Evolutionary conservation across 768 basidiomycete species (phyloP), one percentile per base, ranked within the genome.

Genomic region (Pulveroboletus sp.): DNA sequence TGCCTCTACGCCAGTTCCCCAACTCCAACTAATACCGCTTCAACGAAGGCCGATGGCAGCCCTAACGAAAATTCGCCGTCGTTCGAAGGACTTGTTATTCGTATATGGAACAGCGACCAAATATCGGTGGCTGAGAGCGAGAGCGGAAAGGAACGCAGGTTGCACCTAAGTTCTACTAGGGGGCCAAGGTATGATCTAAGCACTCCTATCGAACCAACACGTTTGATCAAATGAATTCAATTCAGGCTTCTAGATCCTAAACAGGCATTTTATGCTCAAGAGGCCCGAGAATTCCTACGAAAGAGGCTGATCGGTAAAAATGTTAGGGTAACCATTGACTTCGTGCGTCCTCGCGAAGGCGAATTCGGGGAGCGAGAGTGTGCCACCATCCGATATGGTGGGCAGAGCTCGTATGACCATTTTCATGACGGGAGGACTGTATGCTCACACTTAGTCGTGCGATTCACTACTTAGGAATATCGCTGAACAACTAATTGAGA

Each of bases 281-380:
- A 99, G 68, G 93, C 93, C 5, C 83, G 84, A 48, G 95, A 99
- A 66, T 93, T 93, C 71, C 70, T 98, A 31, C 80, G 95, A 41
- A 95, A 92, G 72, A 86, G 82, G 56, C 74, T 97, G 18, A 94
- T 98, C 54, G 95, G 95, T 37, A 93, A 93, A 71, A 75, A 80
- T 53, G 88, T 92, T 51, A 84, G 81, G 64, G 80, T 87, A n/a
- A 77, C 76, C 21, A 74, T 96, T 38, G 95, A 99, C 69, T 98
- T 96, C 58, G 65, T 94, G 56, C 87, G 93, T 53, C 92, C 93
- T 6, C 79, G 80, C 32, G 93, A 97, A 55, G 95, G 94, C 37
- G 93, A 95, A 51, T 97, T 80, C 57, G 94, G 94, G 45, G 92
- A 93, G 65, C 83, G 93, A 39, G 91, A 96, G 68, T 93, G 89